These are phyloP conservation scores for Meyerozyma guilliermondii DNA, from an alignment of 1,139 yeast genomes.

Conservation along the genomic window DNA sequence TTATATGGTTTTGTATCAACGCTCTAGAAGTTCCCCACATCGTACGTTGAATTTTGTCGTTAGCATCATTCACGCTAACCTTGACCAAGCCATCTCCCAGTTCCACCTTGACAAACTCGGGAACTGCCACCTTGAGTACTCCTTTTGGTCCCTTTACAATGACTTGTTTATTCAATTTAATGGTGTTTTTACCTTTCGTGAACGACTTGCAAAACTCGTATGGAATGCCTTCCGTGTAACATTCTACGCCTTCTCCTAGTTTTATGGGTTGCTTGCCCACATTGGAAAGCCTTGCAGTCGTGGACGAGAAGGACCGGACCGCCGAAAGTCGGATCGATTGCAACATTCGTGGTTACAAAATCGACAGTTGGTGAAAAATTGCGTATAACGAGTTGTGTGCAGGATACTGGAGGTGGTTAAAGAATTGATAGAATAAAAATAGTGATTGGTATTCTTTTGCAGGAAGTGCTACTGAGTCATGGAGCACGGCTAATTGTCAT, in stretches of 20 bases:
- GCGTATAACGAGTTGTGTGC: conserved; percentile 2
- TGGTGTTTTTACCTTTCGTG: conserved; percentile 62
- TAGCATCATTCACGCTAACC: conserved; percentile 55
- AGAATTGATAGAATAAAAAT: neutral
- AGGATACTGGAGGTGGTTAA: neutral
- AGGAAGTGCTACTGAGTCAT: too few species aligned
- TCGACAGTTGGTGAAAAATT: neutral
- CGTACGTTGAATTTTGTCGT: conserved; percentile 65
- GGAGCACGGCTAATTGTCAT: too few species aligned
- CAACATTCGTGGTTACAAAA: neutral
- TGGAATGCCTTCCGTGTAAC: conserved; percentile 34
- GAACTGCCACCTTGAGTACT: conserved; percentile 54
- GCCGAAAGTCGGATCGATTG: neutral
- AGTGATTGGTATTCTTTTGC: too few species aligned
- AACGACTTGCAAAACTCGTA: conserved; percentile 48
- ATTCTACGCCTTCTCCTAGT: conserved; percentile 27
- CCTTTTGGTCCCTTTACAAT: conserved; percentile 85
- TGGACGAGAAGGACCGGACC: conserved; percentile 18
- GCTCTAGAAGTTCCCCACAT: conserved; percentile 97
- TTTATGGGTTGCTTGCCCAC: conserved; percentile 40
- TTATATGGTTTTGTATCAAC: conserved; percentile 66
- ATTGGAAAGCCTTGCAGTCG: conserved; percentile 29
- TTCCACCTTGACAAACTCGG: conserved; percentile 59
- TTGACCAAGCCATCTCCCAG: conserved; percentile 31
- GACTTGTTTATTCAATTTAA: conserved; percentile 56